phyloP scores from a whole-genome alignment of 1,284 basidiomycete species.

The Sanghuangporus weigelae region DNA sequence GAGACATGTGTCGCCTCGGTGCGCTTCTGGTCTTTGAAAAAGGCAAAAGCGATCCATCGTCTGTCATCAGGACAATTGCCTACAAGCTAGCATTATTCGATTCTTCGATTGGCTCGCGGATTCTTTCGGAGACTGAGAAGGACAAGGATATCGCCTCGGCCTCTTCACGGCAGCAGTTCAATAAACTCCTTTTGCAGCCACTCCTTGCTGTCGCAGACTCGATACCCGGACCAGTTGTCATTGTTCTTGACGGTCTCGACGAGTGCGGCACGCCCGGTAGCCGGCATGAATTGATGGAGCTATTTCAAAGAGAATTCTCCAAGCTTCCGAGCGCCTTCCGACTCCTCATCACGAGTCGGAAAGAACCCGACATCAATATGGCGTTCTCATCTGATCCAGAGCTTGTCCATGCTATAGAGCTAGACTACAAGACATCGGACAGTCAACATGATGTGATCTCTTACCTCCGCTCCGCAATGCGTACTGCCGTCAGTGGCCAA shows the following conservation, averaged over 20 bases:
- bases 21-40: conserved; percentile 19
- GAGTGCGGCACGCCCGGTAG: conserved; percentile 14
- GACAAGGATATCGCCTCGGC: not conserved
- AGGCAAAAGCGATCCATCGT: conserved; percentile 15
- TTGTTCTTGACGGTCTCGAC: conserved; percentile 9
- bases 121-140: not conserved
- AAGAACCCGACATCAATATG: not conserved
- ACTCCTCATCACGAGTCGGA: not conserved
- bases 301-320: conserved; percentile 22
- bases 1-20: not conserved
- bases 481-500: not conserved
- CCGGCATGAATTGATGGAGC: conserved; percentile 27
- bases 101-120: not conserved
- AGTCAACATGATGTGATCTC: not conserved
- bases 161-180: not conserved
- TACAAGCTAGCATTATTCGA: conserved; percentile 20
- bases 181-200: not conserved
- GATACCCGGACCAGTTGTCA: conserved; percentile 2
- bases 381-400: not conserved
- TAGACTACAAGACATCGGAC: not conserved
- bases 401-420: not conserved
- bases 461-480: not conserved
- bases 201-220: not conserved
- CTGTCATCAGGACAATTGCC: conserved; percentile 20
- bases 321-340: conserved; percentile 5